Conservation (phyloP, 2,329 filamentous ascomycete genomes). For the Bipolaris victoriae region DNA sequence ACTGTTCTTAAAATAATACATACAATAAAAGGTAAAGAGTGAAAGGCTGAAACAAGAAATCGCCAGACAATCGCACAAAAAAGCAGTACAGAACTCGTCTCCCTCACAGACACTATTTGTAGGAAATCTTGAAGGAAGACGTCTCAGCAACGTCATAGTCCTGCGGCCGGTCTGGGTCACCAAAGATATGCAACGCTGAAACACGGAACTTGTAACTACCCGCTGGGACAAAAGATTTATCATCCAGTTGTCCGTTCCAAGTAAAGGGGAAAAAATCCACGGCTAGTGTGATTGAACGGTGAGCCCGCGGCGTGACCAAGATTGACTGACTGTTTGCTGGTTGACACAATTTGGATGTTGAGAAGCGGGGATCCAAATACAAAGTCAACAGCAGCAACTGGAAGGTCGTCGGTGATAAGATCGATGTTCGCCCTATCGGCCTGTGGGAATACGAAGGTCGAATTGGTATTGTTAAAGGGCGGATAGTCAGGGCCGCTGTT, state of each 20-base stretch:
- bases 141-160: not conserved
- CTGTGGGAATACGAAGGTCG: not conserved
- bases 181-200: conserved; percentile 2
- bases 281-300: not conserved
- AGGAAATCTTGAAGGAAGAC: not conserved
- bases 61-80: too few relatives aligned
- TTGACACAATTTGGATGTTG: not conserved
- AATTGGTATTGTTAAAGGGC: not conserved
- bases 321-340: not conserved
- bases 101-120: too few relatives aligned
- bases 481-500: not conserved
- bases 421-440: too few relatives aligned
- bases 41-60: too few relatives aligned
- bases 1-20: too few relatives aligned
- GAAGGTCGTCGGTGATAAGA: not conserved
- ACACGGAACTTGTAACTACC: not conserved
- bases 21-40: too few relatives aligned
- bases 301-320: not conserved
- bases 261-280: not conserved
- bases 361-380: not conserved
- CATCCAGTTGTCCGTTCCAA: not conserved
- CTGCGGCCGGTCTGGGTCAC: not conserved
- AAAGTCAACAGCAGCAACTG: not conserved
- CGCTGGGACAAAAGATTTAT: not conserved
- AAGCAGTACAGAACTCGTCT: too few relatives aligned